phyloP scores from a whole-genome alignment of 2,329 filamentous ascomycete genomes.

The Colletotrichum lupini region DNA sequence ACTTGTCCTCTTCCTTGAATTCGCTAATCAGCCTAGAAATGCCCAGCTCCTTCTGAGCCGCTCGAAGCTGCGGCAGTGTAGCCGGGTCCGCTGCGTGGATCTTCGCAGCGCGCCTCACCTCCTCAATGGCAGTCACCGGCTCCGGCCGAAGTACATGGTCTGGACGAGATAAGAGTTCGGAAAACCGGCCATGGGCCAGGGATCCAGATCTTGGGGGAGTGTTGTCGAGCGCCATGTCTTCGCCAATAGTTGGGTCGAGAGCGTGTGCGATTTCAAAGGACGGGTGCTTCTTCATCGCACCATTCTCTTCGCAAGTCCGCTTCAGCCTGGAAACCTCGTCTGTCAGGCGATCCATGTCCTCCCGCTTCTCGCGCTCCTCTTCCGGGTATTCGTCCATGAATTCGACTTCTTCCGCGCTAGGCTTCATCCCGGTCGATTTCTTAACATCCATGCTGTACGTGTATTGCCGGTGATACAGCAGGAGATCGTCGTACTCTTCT shows the following conservation, averaged over 20 bases:
- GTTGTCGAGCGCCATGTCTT: constrained; percentile 55
- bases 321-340: constrained; percentile 49
- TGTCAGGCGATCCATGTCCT: constrained; percentile 47
- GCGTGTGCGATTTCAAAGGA: constrained; percentile 51
- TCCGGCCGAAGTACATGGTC: constrained; percentile 53
- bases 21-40: constrained; percentile 57
- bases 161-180: constrained; percentile 60
- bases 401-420: constrained; percentile 53
- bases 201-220: constrained; percentile 40
- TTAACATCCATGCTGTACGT: constrained; percentile 50
- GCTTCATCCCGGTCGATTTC: constrained; percentile 39
- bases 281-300: constrained; percentile 55
- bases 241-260: constrained; percentile 50
- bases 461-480: constrained; percentile 50
- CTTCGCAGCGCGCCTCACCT: constrained; percentile 50
- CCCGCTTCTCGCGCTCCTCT: constrained; percentile 47
- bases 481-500: constrained; percentile 59
- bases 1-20: constrained; percentile 49
- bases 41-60: constrained; percentile 59
- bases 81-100: constrained; percentile 49
- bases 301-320: constrained; percentile 52
- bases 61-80: constrained; percentile 48
- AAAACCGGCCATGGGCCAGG: constrained; percentile 54
- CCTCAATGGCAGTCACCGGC: constrained; percentile 54
- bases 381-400: constrained; percentile 56